A percentile compares a stretch with the other conserved stretches of the same genome.
Conservation (phyloP, 805 yeast species). For the Saturnispora silvae region DNA sequence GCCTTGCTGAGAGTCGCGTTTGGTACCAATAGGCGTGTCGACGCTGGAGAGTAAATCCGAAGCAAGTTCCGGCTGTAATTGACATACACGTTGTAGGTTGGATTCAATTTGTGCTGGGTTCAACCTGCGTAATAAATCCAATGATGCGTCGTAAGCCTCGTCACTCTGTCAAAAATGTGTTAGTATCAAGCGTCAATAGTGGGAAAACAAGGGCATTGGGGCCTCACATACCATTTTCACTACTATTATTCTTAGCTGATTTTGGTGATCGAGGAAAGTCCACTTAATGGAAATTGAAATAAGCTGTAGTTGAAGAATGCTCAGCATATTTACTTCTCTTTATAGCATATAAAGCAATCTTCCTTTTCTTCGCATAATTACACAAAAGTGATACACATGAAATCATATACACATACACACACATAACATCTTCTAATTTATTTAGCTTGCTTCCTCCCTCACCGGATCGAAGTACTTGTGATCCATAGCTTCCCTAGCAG, state of each 20-base stretch:
- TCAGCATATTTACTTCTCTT: too few relatives aligned
- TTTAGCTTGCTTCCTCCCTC: too few relatives aligned
- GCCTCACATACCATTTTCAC: slow-evolving; percentile 6
- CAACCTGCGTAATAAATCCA: slow-evolving; percentile 66
- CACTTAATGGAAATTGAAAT: too few relatives aligned
- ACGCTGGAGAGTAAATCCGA: slow-evolving; percentile 81
- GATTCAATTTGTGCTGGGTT: slow-evolving; percentile 51
- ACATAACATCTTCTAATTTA: too few relatives aligned
- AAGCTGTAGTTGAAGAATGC: too few relatives aligned
- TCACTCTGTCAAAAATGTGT: slow-evolving; percentile 4
- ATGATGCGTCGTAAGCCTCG: slow-evolving; percentile 62
- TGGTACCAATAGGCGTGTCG: slow-evolving; percentile 65
- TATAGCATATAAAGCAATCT: too few relatives aligned
- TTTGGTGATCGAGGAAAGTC: too few relatives aligned
- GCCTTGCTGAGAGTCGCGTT: slow-evolving; percentile 42
- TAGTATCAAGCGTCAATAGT: slow-evolving; percentile 1
- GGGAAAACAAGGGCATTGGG: neutral
- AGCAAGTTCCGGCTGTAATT: slow-evolving; percentile 57
- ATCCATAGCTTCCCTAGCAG: slow-evolving; percentile 81
- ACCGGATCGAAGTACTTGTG: slow-evolving; percentile 39
- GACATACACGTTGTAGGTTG: slow-evolving; percentile 38
- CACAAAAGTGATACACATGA: too few relatives aligned
- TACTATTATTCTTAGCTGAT: too few relatives aligned
- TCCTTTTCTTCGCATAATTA: too few relatives aligned
- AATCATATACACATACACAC: too few relatives aligned